Evolutionary conservation across 2,329 filamentous ascomycete species (phyloP).

Genomic region (Trichoderma brevicompactum): DNA sequence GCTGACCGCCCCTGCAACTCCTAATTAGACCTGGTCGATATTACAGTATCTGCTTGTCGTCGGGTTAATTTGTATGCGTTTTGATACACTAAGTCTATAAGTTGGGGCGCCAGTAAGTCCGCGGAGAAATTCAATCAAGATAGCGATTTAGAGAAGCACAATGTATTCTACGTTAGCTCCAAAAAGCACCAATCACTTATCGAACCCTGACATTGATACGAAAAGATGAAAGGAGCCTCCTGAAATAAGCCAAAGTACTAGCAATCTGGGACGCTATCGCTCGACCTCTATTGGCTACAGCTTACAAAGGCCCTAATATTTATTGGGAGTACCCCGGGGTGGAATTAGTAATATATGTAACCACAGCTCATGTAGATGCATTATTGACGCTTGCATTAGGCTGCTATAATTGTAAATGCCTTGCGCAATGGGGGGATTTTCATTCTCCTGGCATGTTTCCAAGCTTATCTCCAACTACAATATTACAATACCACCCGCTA

Average conservation of each 20-base stretch:
- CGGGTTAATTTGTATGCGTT: background rate
- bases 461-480: too few relatives aligned
- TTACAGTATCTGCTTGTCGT: background rate
- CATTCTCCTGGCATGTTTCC: too few relatives aligned
- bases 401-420: too few relatives aligned
- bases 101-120: background rate
- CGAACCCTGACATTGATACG: background rate
- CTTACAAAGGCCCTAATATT: background rate
- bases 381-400: too few relatives aligned
- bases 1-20: too few relatives aligned
- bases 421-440: too few relatives aligned
- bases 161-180: background rate
- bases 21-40: background rate
- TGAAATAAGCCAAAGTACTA: background rate
- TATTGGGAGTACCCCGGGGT: background rate
- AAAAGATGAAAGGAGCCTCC: background rate
- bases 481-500: too few relatives aligned
- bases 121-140: too few relatives aligned
- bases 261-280: constrained; percentile 12
- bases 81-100: too few relatives aligned
- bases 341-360: background rate
- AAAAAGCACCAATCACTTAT: background rate
- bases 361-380: background rate
- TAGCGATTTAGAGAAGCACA: too few relatives aligned
- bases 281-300: background rate